Evolutionary conservation across 306 rosid genomes (phyloP).

Genomic region (Castanea mollissima): DNA sequence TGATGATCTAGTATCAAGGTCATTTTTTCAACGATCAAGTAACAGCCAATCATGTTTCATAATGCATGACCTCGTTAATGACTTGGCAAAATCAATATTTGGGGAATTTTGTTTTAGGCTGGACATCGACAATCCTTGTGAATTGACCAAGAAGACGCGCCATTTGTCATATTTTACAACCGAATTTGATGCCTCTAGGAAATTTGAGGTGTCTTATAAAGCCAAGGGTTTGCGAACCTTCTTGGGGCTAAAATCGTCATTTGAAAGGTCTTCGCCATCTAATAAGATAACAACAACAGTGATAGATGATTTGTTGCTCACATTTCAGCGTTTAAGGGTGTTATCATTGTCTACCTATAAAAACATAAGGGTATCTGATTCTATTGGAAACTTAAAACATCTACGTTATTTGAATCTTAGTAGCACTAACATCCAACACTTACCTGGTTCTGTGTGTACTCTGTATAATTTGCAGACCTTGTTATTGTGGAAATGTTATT

Average conservation of each 20-base stretch:
- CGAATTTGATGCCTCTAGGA: constrained; percentile 14
- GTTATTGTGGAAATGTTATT: constrained; percentile 19
- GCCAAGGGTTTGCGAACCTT: constrained; percentile 15
- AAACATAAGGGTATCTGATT: constrained; percentile 4
- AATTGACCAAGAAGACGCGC: constrained; percentile 1
- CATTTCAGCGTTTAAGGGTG: constrained; percentile 16
- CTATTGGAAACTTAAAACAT: constrained; percentile 24
- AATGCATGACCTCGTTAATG: constrained; percentile 39
- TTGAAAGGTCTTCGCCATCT: too few species aligned
- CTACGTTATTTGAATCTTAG: constrained; percentile 37
- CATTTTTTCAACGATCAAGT: too few species aligned
- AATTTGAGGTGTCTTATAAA: constrained; percentile 16
- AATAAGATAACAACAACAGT: not conserved
- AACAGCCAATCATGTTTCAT: not conserved
- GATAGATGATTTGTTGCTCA: not conserved
- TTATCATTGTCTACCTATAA: not conserved
- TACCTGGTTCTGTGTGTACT: constrained; percentile 27
- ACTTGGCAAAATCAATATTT: constrained; percentile 28
- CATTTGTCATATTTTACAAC: constrained; percentile 26
- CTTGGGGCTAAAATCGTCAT: not conserved
- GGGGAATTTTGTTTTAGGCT: constrained; percentile 11
- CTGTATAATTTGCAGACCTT: constrained; percentile 39
- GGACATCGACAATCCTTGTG: not conserved
- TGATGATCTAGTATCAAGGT: too few species aligned
- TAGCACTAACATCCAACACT: not conserved